Conservation (phyloP, 345 rosid species). For the Salix viminalis region DNA sequence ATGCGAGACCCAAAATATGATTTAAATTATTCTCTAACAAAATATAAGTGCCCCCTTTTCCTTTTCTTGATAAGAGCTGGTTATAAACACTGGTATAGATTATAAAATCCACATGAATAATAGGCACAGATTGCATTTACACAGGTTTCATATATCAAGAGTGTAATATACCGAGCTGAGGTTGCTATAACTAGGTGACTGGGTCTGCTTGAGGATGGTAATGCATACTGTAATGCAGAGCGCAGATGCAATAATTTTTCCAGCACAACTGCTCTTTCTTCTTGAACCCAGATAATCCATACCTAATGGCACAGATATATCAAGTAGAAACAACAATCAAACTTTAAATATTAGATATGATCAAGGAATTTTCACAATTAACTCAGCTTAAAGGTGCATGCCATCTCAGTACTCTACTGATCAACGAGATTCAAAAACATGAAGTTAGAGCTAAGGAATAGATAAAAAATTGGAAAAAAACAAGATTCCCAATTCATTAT, state of each 20-base stretch:
- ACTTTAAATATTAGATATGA: neutral
- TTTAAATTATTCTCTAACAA: too few relatives aligned
- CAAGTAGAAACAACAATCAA: neutral
- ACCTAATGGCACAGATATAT: neutral
- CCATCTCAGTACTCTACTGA: neutral
- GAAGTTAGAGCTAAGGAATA: neutral
- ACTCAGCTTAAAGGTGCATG: neutral
- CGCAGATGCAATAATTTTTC: conserved; percentile 3
- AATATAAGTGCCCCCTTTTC: neutral
- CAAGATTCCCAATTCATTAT: neutral
- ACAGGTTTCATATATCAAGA: neutral
- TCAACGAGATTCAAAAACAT: neutral
- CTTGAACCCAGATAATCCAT: conserved; percentile 10
- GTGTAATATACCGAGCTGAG: neutral
- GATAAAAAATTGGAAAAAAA: neutral
- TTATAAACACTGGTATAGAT: neutral
- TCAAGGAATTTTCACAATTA: neutral
- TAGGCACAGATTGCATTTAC: neutral
- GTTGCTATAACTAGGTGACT: neutral
- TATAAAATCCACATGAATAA: neutral
- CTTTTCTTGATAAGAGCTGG: too few relatives aligned
- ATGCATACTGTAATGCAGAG: conserved; percentile 1
- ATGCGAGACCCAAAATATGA: too few relatives aligned
- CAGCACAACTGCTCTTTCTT: neutral
- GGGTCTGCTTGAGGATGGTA: neutral